Base-by-base conservation (phyloP, 306 rosid genomes). In the Pterocarpus santalinus region DNA sequence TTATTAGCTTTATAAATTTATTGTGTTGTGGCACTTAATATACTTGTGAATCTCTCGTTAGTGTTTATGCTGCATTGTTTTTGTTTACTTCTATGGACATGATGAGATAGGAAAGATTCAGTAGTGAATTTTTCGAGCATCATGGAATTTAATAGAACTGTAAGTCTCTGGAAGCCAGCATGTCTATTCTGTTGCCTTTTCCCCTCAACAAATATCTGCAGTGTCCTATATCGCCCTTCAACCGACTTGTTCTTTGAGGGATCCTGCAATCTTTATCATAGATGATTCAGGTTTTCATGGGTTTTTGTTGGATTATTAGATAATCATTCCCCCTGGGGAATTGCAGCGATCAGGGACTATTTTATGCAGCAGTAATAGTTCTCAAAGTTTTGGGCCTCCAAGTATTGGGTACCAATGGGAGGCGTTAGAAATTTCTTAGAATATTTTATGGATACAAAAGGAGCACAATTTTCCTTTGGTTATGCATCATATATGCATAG, bases 131-230 rank as follows among this genome's bases (percentile, higher is more conserved):
- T 43, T 8, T 2, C 6, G 6, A 43, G 0, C 49, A 43, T 5
- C 49, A 8, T 43, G 49, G 94, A 88, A 82, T 49, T 12, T 43
- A 43, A 43, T 43, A 43, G 10, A 43, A 43, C 49, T 43, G 49
- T 43, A 43, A 3, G 49, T 43, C 49, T 43, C 10, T 43, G 6
- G 49, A 43, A 8, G 10, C 9, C 49, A 8, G 15, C 55, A 8
- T 51, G 56, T 10, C 22, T 9, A 9, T 57, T 73, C 52, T 39
- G 22, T 12, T 74, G 14, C 47, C 38, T 57, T 57, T 52, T 52
- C 9, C 38, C 39, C n/a, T 4, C 33, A 5, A 0, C 28, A 56
- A 22, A 28, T 56, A 53, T 56, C 55, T 17, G 0, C 30, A 15
- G 34, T 4, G 34, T 36, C 51, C n/a, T 16, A 35, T 52, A 53